A percentile compares a stretch with the other conserved stretches of the same genome.
phyloP scores from a whole-genome alignment of 2,329 filamentous ascomycete genomes.

The Cordyceps fumosorosea region DNA sequence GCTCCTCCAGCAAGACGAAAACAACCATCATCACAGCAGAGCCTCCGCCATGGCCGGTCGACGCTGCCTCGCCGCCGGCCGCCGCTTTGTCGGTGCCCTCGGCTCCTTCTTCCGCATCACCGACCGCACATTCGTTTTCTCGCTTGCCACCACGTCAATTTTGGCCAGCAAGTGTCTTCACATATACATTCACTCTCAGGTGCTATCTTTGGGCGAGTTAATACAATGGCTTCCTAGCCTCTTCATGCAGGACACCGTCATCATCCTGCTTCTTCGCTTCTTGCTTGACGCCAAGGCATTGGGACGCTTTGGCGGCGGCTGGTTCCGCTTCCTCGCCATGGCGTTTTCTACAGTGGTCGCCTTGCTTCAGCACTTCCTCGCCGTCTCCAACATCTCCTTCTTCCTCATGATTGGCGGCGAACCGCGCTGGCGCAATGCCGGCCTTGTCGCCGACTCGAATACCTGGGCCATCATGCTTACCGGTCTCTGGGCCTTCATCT shows the following conservation, averaged over 20 bases:
- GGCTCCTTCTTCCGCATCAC: constrained; percentile 9
- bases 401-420: constrained; percentile 25
- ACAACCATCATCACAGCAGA: not conserved
- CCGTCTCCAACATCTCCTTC: constrained; percentile 22
- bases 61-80: not conserved
- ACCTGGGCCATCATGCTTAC: constrained; percentile 25
- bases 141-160: constrained; percentile 8
- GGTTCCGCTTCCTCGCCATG: constrained; percentile 7
- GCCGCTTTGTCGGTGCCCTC: not conserved
- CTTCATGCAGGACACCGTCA: constrained; percentile 11
- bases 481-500: constrained; percentile 22
- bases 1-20: not conserved
- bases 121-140: constrained; percentile 12
- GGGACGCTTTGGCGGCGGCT: constrained; percentile 8
- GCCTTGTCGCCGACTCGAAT: constrained; percentile 24
- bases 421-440: constrained; percentile 29
- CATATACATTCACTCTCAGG: constrained; percentile 12
- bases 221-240: constrained; percentile 11
- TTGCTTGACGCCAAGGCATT: constrained; percentile 7
- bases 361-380: constrained; percentile 16
- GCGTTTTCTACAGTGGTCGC: not conserved
- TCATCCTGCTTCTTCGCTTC: constrained; percentile 13
- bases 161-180: constrained; percentile 13
- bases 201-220: constrained; percentile 7
- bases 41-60: not conserved